Conservation (phyloP, 192 early-diverging fungal species). For the Oehlia diaphana region DNA sequence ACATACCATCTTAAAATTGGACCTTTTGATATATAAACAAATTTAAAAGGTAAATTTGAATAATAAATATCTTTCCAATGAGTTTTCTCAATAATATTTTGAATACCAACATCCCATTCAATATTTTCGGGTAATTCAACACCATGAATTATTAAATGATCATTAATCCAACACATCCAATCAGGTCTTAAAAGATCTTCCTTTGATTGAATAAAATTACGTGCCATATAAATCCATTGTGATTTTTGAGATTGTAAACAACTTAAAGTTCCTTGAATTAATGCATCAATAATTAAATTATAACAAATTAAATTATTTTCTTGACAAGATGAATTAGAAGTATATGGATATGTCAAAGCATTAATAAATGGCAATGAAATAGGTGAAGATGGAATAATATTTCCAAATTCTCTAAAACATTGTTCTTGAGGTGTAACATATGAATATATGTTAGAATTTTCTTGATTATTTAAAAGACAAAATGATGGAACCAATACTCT, state of each 20-base stretch:
- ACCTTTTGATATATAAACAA: constrained; percentile 17
- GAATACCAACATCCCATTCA: neutral
- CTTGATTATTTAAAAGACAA: neutral
- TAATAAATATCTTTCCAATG: constrained; percentile 17
- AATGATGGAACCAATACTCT: neutral
- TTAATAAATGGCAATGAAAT: constrained; percentile 5
- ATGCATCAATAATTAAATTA: neutral
- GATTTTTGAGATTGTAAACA: neutral
- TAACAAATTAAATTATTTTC: neutral
- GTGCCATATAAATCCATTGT: constrained; percentile 1
- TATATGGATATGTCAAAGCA: neutral
- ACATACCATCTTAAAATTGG: neutral
- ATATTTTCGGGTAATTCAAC: neutral
- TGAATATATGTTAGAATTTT: neutral
- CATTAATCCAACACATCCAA: constrained; percentile 19
- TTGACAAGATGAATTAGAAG: neutral
- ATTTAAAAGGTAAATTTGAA: constrained; percentile 9
- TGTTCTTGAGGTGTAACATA: constrained; percentile 1
- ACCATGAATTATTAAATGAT: constrained; percentile 12
- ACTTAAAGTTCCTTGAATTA: constrained; percentile 10
- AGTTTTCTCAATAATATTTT: neutral
- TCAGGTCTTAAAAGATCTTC: constrained; percentile 2
- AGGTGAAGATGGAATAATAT: neutral
- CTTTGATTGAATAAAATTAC: neutral
- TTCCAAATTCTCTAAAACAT: neutral